Evolutionary conservation across 805 yeast genomes (phyloP).

Genomic region (Cyberlindnera xylosilytica): DNA sequence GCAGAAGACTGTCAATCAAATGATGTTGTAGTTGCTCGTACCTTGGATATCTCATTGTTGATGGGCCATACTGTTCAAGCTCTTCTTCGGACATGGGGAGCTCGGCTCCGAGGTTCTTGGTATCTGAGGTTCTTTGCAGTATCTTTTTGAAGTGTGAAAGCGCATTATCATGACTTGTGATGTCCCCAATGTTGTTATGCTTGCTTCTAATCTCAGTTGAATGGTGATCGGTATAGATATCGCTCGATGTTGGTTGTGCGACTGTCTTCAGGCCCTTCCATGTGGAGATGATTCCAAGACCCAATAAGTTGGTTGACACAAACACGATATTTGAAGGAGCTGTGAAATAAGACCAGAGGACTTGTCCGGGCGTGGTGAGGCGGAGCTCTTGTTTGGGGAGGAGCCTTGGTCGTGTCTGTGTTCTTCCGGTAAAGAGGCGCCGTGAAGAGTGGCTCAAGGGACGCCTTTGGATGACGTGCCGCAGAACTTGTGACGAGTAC

Average conservation of each 20-base stretch:
- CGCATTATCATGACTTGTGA: slow-evolving; percentile 2
- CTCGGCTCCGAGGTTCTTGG: too few relatives aligned
- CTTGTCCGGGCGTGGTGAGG: slow-evolving; percentile 6
- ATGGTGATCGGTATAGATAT: too few relatives aligned
- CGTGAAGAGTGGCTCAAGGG: background rate
- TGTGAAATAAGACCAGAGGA: slow-evolving; percentile 36
- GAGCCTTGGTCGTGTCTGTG: background rate
- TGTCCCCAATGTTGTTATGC: background rate
- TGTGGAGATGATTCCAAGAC: slow-evolving; percentile 32
- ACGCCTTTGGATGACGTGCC: background rate
- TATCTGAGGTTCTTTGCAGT: too few relatives aligned
- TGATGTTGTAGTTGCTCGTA: slow-evolving; percentile 8
- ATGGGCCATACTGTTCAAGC: slow-evolving; percentile 4
- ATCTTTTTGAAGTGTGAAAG: too few relatives aligned
- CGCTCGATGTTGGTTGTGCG: slow-evolving; percentile 4
- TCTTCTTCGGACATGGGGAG: slow-evolving; percentile 14
- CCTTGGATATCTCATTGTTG: background rate
- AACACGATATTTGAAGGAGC: slow-evolving; percentile 38
- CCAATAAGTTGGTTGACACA: slow-evolving; percentile 34
- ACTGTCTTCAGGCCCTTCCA: slow-evolving; percentile 29
- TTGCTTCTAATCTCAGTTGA: too few relatives aligned
- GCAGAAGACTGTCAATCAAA: slow-evolving; percentile 12
- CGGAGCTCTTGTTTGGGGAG: slow-evolving; percentile 5
- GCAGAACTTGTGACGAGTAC: background rate
- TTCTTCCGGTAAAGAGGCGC: background rate